Evolutionary conservation across 2,329 filamentous ascomycete species (phyloP), one percentile per base, ranked within the genome.

Genomic region (Tolypocladium ophioglossoides): DNA sequence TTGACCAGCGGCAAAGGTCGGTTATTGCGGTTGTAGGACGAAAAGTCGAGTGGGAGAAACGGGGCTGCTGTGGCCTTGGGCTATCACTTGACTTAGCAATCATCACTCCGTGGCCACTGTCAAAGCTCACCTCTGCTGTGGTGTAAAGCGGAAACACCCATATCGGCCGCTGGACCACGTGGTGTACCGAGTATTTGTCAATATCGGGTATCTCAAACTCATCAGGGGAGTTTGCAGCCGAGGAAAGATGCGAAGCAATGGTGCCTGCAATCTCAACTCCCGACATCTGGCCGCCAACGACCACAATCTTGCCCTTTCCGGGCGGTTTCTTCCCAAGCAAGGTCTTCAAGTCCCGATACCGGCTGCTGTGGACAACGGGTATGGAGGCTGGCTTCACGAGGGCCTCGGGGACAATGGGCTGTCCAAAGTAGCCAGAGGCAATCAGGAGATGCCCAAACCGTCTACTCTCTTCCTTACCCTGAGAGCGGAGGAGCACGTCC

Each of bases 221-320:
- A 0, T 68, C 70, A 0, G 83, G 79, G 0, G 80, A 78, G 64
- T 86, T 73, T 14, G 70, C 68, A 3, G 78, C 78, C 7, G 83
- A 83, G 0, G 88, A 91, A 1, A 92, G 68, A 57, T 91, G 83
- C 5, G 82, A 76, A 12, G 87, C 87, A 51, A 91, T 80, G 2
- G 84, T 83, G 11, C 82, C 84, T 0, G 88, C 85, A 50, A 86
- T 85, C 71, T 95, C 89, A 6, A 87, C 80, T 0, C 88, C 89
- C 2, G 88, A 92, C 78, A 94, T 91, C 62, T 91, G 87, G 0
- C 88, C 89, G 0, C 89, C 89, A 1, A 91, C 80, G 0, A 95
- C 75, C 1, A 90, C 74, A 18, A 94, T 82, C 62, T 84, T 88
- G 20, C 80, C 79, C 1, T 74, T 74, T 0, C 63, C 61, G 5